A percentile compares a stretch with the other conserved stretches of the same genome.
These are phyloP conservation scores for Moniliophthora roreri DNA, from an alignment of 1,284 basidiomycete genomes.

Conservation along the genomic window DNA sequence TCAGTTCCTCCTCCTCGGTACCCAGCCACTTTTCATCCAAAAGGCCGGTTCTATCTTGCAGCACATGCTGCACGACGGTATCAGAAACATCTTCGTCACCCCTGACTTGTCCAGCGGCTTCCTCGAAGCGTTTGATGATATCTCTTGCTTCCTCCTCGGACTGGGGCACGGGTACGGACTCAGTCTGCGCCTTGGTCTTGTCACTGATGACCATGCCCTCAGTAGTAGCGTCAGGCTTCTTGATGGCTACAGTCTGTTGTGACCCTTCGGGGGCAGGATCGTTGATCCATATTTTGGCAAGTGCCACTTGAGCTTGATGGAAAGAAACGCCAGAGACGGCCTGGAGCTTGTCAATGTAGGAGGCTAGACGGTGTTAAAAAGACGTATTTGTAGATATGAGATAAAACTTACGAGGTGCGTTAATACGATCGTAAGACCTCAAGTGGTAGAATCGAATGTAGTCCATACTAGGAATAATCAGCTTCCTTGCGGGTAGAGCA, in stretches of 20 bases:
- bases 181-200: constrained; percentile 43
- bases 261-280: constrained; percentile 23
- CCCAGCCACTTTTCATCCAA: constrained; percentile 82
- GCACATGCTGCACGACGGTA: constrained; percentile 78
- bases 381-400: neutral
- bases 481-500: neutral
- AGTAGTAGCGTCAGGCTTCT: constrained; percentile 43
- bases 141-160: constrained; percentile 64
- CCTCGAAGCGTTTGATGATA: constrained; percentile 67
- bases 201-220: constrained; percentile 42
- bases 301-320: constrained; percentile 83
- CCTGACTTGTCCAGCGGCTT: constrained; percentile 52
- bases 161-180: constrained; percentile 65
- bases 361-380: constrained; percentile 29
- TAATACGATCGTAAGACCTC: constrained; percentile 89
- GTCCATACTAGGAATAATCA: constrained; percentile 50
- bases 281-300: constrained; percentile 81
- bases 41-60: constrained; percentile 60
- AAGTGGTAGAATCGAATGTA: constrained; percentile 91
- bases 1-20: constrained; percentile 77
- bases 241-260: constrained; percentile 54
- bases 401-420: constrained; percentile 54
- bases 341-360: constrained; percentile 72
- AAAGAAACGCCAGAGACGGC: constrained; percentile 76
- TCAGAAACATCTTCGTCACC: constrained; percentile 64